Conservation (phyloP, 345 rosid genomes). For the Salix caprea region DNA sequence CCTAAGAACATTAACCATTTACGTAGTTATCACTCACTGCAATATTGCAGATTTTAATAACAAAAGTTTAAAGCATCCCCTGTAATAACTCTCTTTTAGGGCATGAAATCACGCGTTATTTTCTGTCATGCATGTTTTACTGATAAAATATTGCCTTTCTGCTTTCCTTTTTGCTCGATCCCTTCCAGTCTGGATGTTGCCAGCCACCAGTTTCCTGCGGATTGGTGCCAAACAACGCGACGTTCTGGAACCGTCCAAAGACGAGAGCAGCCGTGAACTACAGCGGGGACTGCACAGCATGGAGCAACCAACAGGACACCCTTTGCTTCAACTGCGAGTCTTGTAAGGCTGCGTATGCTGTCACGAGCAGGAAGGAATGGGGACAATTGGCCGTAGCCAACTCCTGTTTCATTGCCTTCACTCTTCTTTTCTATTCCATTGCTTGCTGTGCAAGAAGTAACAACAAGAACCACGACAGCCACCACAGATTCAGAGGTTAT, state of each 20-base stretch:
- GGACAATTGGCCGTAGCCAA: conserved; percentile 1
- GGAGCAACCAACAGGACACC: conserved; percentile 18
- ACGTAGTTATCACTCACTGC: no score
- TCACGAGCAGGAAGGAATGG: conserved; percentile 4
- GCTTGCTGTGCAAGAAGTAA: conserved; percentile 31
- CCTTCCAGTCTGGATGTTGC: conserved; percentile 20
- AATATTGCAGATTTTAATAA: no score
- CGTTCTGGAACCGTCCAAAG: conserved; percentile 5
- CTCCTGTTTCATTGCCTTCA: neutral
- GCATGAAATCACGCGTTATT: no score
- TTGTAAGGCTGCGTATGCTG: conserved; percentile 9
- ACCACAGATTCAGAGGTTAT: neutral
- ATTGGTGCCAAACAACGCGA: conserved; percentile 9
- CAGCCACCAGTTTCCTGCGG: conserved; percentile 22
- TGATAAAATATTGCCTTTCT: no score
- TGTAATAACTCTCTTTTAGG: no score
- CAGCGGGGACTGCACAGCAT: conserved; percentile 7
- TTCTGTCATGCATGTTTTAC: no score
- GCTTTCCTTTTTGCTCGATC: no score
- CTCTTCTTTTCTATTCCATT: neutral
- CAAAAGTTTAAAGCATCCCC: no score
- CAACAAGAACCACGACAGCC: neutral
- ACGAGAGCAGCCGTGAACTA: neutral
- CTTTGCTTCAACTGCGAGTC: conserved; percentile 26
- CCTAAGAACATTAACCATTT: no score